Evolutionary conservation across 2,329 filamentous ascomycete genomes (phyloP), one percentile per base, ranked within the genome.

Genomic region (Verticillium klebahnii): DNA sequence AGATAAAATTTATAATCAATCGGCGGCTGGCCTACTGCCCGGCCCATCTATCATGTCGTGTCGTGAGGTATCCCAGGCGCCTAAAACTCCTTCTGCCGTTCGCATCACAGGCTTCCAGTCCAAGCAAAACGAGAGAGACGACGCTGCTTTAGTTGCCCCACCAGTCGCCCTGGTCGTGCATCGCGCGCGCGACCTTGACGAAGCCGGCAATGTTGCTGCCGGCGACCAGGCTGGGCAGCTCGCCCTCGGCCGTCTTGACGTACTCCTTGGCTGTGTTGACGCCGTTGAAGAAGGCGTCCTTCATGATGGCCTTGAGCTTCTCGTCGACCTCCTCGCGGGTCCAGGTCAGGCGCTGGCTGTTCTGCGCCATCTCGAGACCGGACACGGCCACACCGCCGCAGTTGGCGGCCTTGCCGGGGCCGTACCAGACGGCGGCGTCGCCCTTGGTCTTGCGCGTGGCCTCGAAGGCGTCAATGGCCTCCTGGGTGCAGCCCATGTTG

Each of bases 401-500:
- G 83, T 98, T 98, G 81, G 94, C 92, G 36, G 95, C 95, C 87
- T 98, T 98, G 70, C 92, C 94, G 58, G 94, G 94, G 19, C 91
- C 95, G 78, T 98, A 98, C 95, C 95, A 99, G 77, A 97, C 88
- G 64, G 91, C 87, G 7, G 80, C 75, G 59, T 78, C 78, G 67
- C 86, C 87, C 82, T 92, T 87, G 75, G 85, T 85, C 74, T 82
- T 87, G 69, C 93, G 86, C 71, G 88, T 82, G 19, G 83, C 85
- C 85, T 98, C 94, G 76, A 98, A 98, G 67, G 92, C 82, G 72
- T 97, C 91, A 72, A 99, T 97, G 69, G 94, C 94, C 67, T 91
- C 93, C 79, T 95, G 92, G 37, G 93, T 97, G 84, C 93, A 97
- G 67, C 95, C 95, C 95, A 99, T 98, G 87, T 98, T 98, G 80